Percentiles rank a stretch among this genome's conserved stretches.
Evolutionary conservation across 1,284 basidiomycete genomes (phyloP).

Genomic region (Apiotrichum porosum): DNA sequence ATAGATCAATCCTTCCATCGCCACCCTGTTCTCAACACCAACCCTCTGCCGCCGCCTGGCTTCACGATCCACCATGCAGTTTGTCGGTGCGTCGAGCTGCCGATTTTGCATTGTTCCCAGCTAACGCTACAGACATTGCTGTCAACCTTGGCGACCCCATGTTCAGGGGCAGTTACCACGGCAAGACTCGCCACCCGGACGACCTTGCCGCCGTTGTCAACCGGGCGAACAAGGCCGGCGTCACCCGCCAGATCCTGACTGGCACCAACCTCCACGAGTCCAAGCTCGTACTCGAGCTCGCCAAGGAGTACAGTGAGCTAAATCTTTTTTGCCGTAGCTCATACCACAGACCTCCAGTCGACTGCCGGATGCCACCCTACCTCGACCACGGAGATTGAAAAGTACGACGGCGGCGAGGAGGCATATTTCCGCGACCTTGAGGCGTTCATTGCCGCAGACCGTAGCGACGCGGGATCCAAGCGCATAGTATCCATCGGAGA

Average conservation of each 20-base stretch:
- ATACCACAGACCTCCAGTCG: conserved; percentile 62
- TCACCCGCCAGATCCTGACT: conserved; percentile 74
- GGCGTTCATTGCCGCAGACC: conserved; percentile 56
- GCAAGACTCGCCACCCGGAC: conserved; percentile 54
- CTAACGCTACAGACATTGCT: conserved; percentile 50
- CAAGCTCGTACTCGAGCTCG: conserved; percentile 59
- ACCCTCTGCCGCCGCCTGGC: neutral
- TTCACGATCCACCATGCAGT: conserved; percentile 8
- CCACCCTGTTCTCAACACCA: no score
- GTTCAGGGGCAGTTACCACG: conserved; percentile 52
- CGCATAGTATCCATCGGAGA: conserved; percentile 75
- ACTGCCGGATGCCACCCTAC: conserved; percentile 86
- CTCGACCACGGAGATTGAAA: conserved; percentile 69
- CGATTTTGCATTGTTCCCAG: neutral
- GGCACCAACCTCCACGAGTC: conserved; percentile 71
- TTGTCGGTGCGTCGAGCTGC: conserved; percentile 10
- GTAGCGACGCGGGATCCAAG: conserved; percentile 52
- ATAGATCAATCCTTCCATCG: no score
- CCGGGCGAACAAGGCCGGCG: conserved; percentile 61
- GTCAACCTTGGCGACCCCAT: conserved; percentile 53
- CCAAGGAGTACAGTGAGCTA: conserved; percentile 56
- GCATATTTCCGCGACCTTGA: conserved; percentile 64
- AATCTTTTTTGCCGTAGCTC: neutral
- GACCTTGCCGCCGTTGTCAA: conserved; percentile 63
- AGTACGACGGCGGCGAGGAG: conserved; percentile 57